Evolutionary conservation across 2,329 filamentous ascomycete genomes (phyloP).

Genomic region (Phialocephala sp.): DNA sequence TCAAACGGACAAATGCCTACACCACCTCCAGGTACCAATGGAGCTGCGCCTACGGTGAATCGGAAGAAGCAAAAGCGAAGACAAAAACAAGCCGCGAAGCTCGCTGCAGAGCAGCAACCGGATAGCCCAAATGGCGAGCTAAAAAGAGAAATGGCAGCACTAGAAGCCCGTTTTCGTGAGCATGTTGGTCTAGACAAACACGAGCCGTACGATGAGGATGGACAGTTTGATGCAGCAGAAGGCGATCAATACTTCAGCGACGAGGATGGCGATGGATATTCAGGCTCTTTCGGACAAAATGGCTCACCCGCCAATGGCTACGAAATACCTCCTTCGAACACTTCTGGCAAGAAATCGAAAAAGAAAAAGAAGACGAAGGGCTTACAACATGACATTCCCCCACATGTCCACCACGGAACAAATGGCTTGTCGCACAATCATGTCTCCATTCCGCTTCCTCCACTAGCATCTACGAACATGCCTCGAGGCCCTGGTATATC

Average conservation of each 20-base stretch:
- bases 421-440: constrained; percentile 41
- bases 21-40: constrained; percentile 38
- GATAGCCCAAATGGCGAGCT: constrained; percentile 33
- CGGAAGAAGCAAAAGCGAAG: constrained; percentile 95
- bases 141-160: constrained; percentile 38
- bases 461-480: constrained; percentile 49
- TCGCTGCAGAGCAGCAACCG: constrained; percentile 40
- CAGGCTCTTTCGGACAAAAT: constrained; percentile 42
- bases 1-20: constrained; percentile 39
- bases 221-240: constrained; percentile 51
- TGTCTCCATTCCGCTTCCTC: constrained; percentile 43
- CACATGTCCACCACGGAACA: constrained; percentile 32
- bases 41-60: constrained; percentile 66
- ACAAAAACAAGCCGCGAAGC: constrained; percentile 65
- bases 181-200: constrained; percentile 22
- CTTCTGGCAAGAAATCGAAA: constrained; percentile 45
- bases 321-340: constrained; percentile 33
- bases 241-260: constrained; percentile 63
- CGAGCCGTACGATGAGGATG: constrained; percentile 38
- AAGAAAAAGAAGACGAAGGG: constrained; percentile 48
- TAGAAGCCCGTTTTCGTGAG: constrained; percentile 31
- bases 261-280: constrained; percentile 50
- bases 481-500: constrained; percentile 46
- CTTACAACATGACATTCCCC: constrained; percentile 26
- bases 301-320: constrained; percentile 43